A percentile compares a stretch with the other conserved stretches of the same genome.
phyloP scores from a whole-genome alignment of 192 early-diverging fungal genomes.

The Kappamyces sp. region DNA sequence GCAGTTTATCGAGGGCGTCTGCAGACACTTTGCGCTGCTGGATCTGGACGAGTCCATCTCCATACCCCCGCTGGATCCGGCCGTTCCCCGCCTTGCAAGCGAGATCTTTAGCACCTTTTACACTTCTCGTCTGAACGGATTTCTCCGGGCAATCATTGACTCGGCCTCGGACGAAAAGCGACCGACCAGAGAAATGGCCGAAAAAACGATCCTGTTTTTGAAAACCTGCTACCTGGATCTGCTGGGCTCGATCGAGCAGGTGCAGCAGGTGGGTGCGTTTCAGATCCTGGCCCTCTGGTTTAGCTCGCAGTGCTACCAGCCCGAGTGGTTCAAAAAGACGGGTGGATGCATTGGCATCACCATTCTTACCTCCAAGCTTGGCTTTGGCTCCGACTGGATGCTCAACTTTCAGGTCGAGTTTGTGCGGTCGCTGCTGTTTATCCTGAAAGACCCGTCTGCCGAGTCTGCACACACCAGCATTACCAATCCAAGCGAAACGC shows the following conservation, averaged over 20 bases:
- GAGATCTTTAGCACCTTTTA: conserved; percentile 29
- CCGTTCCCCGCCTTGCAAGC: conserved; percentile 16
- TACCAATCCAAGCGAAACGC: conserved; percentile 64
- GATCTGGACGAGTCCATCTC: conserved; percentile 61
- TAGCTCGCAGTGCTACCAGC: conserved; percentile 86
- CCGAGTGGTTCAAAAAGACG: conserved; percentile 77
- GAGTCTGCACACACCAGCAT: conserved; percentile 72
- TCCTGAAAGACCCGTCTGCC: conserved; percentile 84
- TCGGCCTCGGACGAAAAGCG: conserved; percentile 65
- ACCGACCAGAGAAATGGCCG: conserved; percentile 57
- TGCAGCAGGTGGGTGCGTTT: conserved; percentile 67
- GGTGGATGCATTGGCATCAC: conserved; percentile 89
- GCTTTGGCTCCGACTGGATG: conserved; percentile 86
- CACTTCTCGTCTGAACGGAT: conserved; percentile 43
- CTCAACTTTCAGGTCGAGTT: conserved; percentile 92
- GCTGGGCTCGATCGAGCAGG: conserved; percentile 49
- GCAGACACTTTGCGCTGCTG: conserved; percentile 71
- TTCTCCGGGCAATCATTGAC: conserved; percentile 74
- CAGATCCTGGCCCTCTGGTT: conserved; percentile 77
- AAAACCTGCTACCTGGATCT: conserved; percentile 53
- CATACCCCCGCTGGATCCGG: conserved; percentile 25
- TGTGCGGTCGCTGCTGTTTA: conserved; percentile 84
- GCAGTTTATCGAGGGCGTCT: conserved; percentile 58
- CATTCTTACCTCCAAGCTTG: conserved; percentile 72
- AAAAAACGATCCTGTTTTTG: conserved; percentile 58